Evolutionary conservation across 2,329 filamentous ascomycete genomes (phyloP).

Genomic region (Fusarium burgessii): DNA sequence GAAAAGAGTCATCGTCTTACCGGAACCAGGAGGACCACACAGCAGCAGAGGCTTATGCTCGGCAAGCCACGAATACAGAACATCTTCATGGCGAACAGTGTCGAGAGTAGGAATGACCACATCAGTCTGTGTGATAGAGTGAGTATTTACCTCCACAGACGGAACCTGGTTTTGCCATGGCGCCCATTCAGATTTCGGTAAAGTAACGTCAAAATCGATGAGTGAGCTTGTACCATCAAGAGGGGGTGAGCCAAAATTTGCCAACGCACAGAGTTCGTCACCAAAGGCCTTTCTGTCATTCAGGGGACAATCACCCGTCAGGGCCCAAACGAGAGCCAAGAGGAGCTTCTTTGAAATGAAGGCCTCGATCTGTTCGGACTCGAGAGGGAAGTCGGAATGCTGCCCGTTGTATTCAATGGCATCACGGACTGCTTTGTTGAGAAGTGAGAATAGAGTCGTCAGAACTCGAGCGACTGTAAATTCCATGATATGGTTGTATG

Average conservation of each 20-base stretch:
- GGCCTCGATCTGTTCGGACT: conserved; percentile 87
- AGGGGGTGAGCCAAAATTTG: conserved; percentile 86
- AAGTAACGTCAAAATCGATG: conserved; percentile 93
- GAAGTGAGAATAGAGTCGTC: conserved; percentile 91
- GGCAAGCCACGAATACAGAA: conserved; percentile 99
- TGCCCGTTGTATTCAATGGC: conserved; percentile 96
- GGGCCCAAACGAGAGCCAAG: conserved; percentile 91
- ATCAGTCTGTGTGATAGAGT: conserved; percentile 97
- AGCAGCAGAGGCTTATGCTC: conserved; percentile 97
- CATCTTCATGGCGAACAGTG: conserved; percentile 96
- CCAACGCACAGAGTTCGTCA: conserved; percentile 83
- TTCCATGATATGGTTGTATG: conserved; percentile 97
- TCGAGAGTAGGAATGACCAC: conserved; percentile 98
- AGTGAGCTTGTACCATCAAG: conserved; percentile 83
- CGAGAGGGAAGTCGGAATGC: conserved; percentile 92
- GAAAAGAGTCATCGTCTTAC: conserved; percentile 99
- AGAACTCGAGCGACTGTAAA: conserved; percentile 92
- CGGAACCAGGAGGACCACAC: conserved; percentile 96
- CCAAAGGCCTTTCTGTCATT: conserved; percentile 89
- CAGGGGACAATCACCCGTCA: conserved; percentile 94
- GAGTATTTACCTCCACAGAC: conserved; percentile 95
- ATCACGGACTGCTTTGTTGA: conserved; percentile 93
- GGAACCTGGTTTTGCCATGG: conserved; percentile 97
- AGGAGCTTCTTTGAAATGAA: conserved; percentile 95
- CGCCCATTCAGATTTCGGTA: conserved; percentile 90